Evolutionary conservation across 1,284 basidiomycete genomes (phyloP).

Genomic region (Ganoderma sinense): DNA sequence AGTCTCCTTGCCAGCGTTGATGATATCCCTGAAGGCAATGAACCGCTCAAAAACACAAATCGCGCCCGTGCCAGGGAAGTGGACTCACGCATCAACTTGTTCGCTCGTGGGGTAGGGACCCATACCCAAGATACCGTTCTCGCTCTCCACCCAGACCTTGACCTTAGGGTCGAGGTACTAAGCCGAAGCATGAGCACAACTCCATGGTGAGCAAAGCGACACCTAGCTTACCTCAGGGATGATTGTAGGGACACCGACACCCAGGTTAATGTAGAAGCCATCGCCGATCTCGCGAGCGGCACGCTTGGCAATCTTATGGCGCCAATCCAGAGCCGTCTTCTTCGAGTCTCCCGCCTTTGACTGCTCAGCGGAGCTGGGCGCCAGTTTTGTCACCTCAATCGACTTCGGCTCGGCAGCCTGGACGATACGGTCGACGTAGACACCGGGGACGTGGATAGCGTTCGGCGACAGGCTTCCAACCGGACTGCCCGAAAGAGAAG

Average conservation of each 20-base stretch:
- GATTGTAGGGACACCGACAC: constrained; percentile 90
- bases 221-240: constrained; percentile 57
- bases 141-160: constrained; percentile 90
- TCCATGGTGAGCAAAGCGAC: background rate
- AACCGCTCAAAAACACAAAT: background rate
- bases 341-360: constrained; percentile 42
- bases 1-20: constrained; percentile 97
- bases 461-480: constrained; percentile 85
- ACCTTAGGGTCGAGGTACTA: constrained; percentile 77
- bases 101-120: constrained; percentile 90
- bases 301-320: constrained; percentile 82
- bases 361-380: constrained; percentile 39
- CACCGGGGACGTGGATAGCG: constrained; percentile 85
- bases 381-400: constrained; percentile 81
- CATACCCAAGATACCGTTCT: constrained; percentile 96
- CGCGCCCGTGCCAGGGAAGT: constrained; percentile 5
- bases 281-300: constrained; percentile 91
- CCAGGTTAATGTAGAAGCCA: constrained; percentile 78
- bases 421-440: constrained; percentile 90
- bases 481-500: constrained; percentile 49
- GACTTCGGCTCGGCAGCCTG: constrained; percentile 78
- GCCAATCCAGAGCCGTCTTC: constrained; percentile 56
- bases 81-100: constrained; percentile 82
- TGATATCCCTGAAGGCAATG: constrained; percentile 69
- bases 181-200: constrained; percentile 38